A percentile compares a stretch with the other conserved stretches of the same genome.
Evolutionary conservation across 192 early-diverging fungal species (phyloP).

Genomic region (Coemansia sp.): DNA sequence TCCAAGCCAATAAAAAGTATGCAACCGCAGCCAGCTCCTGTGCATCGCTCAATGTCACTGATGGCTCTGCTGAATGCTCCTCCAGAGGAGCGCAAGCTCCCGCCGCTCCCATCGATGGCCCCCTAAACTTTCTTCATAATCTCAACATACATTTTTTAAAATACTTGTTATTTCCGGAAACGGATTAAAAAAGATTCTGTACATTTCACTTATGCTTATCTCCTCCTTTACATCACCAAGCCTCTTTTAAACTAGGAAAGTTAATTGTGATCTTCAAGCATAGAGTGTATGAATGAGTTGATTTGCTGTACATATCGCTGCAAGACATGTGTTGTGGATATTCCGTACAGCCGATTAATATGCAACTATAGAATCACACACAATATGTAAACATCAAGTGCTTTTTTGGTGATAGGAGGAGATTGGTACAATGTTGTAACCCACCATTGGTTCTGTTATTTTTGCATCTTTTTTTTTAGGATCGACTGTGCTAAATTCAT

Average conservation of each 20-base stretch:
- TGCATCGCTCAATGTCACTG: slow-evolving; percentile 46
- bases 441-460: background rate
- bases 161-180: background rate
- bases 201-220: background rate
- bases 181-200: slow-evolving; percentile 6
- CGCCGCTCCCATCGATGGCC: slow-evolving; percentile 31
- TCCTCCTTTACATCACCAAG: background rate
- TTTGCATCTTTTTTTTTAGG: background rate
- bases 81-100: slow-evolving; percentile 52
- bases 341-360: background rate
- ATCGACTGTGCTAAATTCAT: too few relatives aligned
- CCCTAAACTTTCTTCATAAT: slow-evolving; percentile 9
- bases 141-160: slow-evolving; percentile 2
- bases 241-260: background rate
- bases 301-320: background rate
- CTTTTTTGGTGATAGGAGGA: too few relatives aligned
- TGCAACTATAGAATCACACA: slow-evolving; percentile 1
- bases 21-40: slow-evolving; percentile 2
- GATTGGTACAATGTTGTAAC: too few relatives aligned
- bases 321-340: background rate
- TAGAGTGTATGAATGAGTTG: background rate
- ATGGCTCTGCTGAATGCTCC: slow-evolving; percentile 53
- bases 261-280: slow-evolving; percentile 2
- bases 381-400: background rate
- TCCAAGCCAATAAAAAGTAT: background rate